Base-by-base conservation (phyloP, 2,329 filamentous ascomycete species). In the Tolypocladium inflatum region DNA sequence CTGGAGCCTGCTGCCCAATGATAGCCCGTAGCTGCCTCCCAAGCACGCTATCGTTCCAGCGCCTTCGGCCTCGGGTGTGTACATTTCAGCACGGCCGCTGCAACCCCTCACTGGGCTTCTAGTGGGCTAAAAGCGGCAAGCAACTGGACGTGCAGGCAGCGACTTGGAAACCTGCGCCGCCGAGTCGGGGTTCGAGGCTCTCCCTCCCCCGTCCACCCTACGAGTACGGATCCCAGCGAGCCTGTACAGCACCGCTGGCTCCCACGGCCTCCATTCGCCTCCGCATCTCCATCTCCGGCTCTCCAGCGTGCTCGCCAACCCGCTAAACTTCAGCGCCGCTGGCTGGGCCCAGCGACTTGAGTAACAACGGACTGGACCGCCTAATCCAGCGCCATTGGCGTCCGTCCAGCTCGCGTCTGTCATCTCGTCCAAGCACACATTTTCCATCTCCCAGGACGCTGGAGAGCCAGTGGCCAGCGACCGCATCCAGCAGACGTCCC, bases 81-180 rank as follows among this genome's bases (percentile, higher is more conserved):
- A 64, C 55, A 61, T 66, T 52, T 66, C 65, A 66, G 65, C 63
- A 67, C 63, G 65, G 58, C 57, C 54, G 13, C 21, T 19, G 39
- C 35, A 39, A 30, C 41, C 30, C 41, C 48, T 50, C 45, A 50
- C 48, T n/a, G 48, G 48, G 3, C 48, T 35, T 33, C n/a, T 17
- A 51, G 48, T 51, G 30, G 48, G 48, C 48, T 51, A 51, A 51
- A 51, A 51, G 48, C 48, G 48, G 48, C 48, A 51, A 35, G 10
- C 30, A 11, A 4, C 48, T 51, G 48, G 19, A 2, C 17, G 19
- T 10, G 17, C 48, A 48, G 45, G 48, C 9, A 33, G 21, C 7
- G 10, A 1, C 23, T 5, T 2, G 21, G 42, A 43, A 43, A 43
- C 5, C 3, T 43, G n/a, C 42, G 9, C 42, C 3, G 42, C 10